Base-by-base conservation (phyloP, 2,329 filamentous ascomycete species). In the Nothophaeocryptopus gaeumannii region DNA sequence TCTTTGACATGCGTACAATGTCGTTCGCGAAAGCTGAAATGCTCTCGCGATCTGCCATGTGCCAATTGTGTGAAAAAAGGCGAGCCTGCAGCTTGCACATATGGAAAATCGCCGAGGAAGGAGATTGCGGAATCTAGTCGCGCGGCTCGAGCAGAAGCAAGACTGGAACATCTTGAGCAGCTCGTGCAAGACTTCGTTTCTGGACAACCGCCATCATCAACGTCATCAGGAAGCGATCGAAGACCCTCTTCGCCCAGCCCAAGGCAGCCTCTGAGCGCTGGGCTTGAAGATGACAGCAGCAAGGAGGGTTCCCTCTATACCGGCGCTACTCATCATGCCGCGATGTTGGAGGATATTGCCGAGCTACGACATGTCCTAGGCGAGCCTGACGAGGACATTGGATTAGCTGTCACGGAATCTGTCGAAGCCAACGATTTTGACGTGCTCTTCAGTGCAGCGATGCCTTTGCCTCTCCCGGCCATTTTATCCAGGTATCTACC, bases 311-410 rank as follows among this genome's bases (percentile, higher is more conserved):
- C 14, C 15, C 26, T 45, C 13, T 58, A 53, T 36, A 50, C 45
- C 1, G 55, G 55, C 2, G 38, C 52, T 5, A 55, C 55, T 2
- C 49, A 58, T 35, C 51, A 50, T 34, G 51, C 52, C n/a, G 52
- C 55, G 3, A 55, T 58, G 46, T 40, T 58, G 13, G 55, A 52
- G 20, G 52, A 47, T 20, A 51, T 55, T 45, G 52, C 51, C 10
- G 45, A 55, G 37, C 33, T 58, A 16, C 45, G 55, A 13, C 39
- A 51, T 36, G 35, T 47, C 12, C 34, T 55, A 9, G 39, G 39
- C 36, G 49, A 52, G 36, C n/a, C 35, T 15, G 45, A 44, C 35
- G 11, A 43, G 14, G 14, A 15, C 30, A 34, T 35, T 35, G 10
- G 45, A 16, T 32, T 39, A 40, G 5, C 39, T 44, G 10, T 47